Evolutionary conservation across 2,329 filamentous ascomycete species (phyloP).

Genomic region (Neonectria neomacrospora): DNA sequence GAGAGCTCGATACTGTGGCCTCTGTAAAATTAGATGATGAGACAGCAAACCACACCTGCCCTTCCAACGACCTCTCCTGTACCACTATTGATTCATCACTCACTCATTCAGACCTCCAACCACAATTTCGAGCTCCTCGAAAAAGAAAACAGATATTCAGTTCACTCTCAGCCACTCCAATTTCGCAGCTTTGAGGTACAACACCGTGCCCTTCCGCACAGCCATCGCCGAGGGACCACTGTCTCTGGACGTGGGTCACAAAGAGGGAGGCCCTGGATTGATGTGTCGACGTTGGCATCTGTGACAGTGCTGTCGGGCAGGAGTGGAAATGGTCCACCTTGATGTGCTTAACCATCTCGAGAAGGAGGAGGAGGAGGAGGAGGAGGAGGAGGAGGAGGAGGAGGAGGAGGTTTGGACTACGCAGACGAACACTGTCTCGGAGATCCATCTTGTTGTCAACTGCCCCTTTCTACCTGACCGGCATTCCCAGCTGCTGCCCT

Average conservation of each 20-base stretch:
- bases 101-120: constrained; percentile 29
- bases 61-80: constrained; percentile 3
- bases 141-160: constrained; percentile 5
- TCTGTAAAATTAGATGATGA: background rate
- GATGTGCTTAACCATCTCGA: constrained; percentile 42
- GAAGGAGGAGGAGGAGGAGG: too few species aligned
- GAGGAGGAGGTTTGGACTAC: constrained; percentile 57
- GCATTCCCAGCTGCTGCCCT: constrained; percentile 16
- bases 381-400: too few species aligned
- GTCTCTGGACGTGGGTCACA: constrained; percentile 27
- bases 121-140: constrained; percentile 29
- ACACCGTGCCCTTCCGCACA: constrained; percentile 37
- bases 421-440: constrained; percentile 55
- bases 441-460: constrained; percentile 53
- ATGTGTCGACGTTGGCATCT: constrained; percentile 50
- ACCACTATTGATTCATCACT: constrained; percentile 16
- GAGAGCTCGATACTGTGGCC: background rate
- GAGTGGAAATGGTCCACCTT: constrained; percentile 53
- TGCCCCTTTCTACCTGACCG: constrained; percentile 41
- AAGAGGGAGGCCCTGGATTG: constrained; percentile 38
- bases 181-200: constrained; percentile 29
- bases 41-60: constrained; percentile 17
- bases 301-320: constrained; percentile 45
- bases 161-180: constrained; percentile 9
- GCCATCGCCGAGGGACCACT: constrained; percentile 28